Base-by-base conservation (phyloP, 345 rosid genomes). In the Gossypium arboreum region DNA sequence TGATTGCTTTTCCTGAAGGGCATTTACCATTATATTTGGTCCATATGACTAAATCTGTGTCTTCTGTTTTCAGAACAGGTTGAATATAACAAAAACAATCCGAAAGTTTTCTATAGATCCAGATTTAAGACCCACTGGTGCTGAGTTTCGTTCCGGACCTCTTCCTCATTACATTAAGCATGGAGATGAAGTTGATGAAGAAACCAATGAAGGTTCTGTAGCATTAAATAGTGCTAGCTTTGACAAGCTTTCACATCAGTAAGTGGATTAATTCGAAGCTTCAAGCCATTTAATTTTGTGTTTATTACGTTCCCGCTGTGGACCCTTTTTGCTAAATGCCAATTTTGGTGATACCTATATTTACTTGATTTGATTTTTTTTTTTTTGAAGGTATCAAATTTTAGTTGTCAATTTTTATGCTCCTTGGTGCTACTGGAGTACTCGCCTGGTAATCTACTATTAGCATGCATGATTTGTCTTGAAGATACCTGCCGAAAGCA, bases 391-490 rank as follows among this genome's bases (percentile, higher is more conserved):
- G 84, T 87, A 81, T 83, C 97, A 94, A 51, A 86, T 96, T 83
- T 80, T 92, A 83, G 93, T 84, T 50, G 97, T 96, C 74, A 96
- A 96, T 83, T 96, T 96, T 86, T 90, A 64, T 83, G 98, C 98
- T 79, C 98, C 97, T 17, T 96, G 99, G 99, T 96, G 99, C 85
- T 83, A 81, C 80, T 96, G 97, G 97, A 86, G 99, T 83, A 90
- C 84, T 73, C 98, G 93, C 83, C 87, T 96, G 97, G 99, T 93
- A 91, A 81, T 73, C 15, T 29, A 52, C 73, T 34, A 48, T 48
- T 50, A 50, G 22, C 58, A 25, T 50, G 15, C 43, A 15, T 3
- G 1, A 68, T 50, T 48, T 68, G 22, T 68, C 43, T 24, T 68
- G 44, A 13, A 50, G 41, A 50, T 48, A 9, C 58, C 9, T 48